phyloP scores from a whole-genome alignment of 1,284 basidiomycete genomes.

The Boletellus deceptivus region DNA sequence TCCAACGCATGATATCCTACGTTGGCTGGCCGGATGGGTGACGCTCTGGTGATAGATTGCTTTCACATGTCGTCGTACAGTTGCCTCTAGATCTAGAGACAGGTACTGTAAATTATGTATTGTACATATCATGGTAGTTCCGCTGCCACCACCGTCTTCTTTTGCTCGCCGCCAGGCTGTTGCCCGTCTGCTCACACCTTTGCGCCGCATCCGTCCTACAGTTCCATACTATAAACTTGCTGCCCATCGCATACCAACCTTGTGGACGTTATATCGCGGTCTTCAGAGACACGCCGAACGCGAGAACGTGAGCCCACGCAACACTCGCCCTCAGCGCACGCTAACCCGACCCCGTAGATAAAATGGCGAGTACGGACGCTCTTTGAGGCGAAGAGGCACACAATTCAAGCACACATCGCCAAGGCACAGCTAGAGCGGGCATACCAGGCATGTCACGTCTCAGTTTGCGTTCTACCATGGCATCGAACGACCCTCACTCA shows the following conservation, averaged over 20 bases:
- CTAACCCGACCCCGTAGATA: constrained; percentile 41
- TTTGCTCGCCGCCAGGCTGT: constrained; percentile 52
- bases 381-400: constrained; percentile 51
- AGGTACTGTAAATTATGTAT: constrained; percentile 7
- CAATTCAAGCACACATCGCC: constrained; percentile 49
- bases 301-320: constrained; percentile 46
- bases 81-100: constrained; percentile 3
- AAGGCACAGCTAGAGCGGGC: constrained; percentile 46
- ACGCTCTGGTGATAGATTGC: neutral
- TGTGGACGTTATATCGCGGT: constrained; percentile 72
- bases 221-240: constrained; percentile 70
- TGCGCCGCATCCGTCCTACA: constrained; percentile 57
- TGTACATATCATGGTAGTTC: constrained; percentile 13
- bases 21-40: neutral
- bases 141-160: constrained; percentile 33
- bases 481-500: neutral
- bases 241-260: constrained; percentile 73
- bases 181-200: constrained; percentile 50
- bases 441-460: constrained; percentile 44
- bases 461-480: neutral
- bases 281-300: constrained; percentile 57
- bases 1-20: constrained; percentile 16
- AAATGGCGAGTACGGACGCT: constrained; percentile 52
- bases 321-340: neutral
- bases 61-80: constrained; percentile 1